phyloP scores from a whole-genome alignment of 257 asterid species.

The Solanum rostratum region DNA sequence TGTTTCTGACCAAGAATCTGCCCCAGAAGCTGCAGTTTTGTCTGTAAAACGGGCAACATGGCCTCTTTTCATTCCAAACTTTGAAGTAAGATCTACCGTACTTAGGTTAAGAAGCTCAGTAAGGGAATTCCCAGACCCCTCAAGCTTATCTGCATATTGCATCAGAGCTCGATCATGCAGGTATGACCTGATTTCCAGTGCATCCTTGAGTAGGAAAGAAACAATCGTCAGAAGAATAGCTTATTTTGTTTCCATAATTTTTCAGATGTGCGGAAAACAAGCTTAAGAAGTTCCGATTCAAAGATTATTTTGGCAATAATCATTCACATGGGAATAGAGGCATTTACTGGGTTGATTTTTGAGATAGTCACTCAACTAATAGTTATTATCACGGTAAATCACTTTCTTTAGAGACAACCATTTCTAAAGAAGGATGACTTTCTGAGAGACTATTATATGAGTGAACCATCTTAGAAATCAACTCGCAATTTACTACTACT shows the following conservation, averaged over 20 bases:
- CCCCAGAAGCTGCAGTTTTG: slow-evolving; percentile 26
- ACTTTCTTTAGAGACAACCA: neutral
- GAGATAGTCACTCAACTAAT: neutral
- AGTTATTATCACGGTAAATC: neutral
- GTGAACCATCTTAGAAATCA: neutral
- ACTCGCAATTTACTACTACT: neutral
- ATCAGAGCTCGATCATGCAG: slow-evolving; percentile 65
- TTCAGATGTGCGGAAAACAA: neutral
- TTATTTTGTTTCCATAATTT: neutral
- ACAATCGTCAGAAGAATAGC: neutral
- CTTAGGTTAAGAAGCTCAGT: slow-evolving; percentile 44
- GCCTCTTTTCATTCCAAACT: slow-evolving; percentile 63
- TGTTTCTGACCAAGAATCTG: slow-evolving; percentile 27
- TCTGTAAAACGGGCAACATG: slow-evolving; percentile 61
- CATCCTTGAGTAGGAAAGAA: slow-evolving; percentile 35
- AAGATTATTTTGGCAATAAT: neutral
- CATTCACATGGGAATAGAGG: neutral
- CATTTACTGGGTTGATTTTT: neutral
- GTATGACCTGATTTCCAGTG: slow-evolving; percentile 66
- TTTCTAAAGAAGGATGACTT: neutral
- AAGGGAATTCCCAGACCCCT: slow-evolving; percentile 41
- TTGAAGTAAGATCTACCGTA: slow-evolving; percentile 33
- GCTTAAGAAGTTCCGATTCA: neutral
- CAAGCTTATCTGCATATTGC: slow-evolving; percentile 56
- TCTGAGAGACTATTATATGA: neutral